Percentiles rank a stretch among this genome's conserved stretches.
phyloP scores from a whole-genome alignment of 106 monocot species.

The Hemerocallis citrina region DNA sequence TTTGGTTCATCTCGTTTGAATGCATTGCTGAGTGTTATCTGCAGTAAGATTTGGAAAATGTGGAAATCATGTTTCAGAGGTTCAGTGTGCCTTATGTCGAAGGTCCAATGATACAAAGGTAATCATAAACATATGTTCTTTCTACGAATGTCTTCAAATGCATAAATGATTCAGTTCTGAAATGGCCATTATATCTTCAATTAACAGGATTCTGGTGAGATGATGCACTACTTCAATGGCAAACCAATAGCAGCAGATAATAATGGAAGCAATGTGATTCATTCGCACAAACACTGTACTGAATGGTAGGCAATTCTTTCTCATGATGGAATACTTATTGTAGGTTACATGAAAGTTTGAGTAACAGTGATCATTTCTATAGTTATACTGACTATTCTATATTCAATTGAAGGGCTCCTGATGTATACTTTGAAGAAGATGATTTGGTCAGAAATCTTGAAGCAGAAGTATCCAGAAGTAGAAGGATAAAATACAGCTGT shows the following conservation, averaged over 20 bases:
- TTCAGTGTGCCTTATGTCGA: conserved; percentile 81
- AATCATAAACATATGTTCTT: not conserved
- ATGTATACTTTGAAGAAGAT: conserved; percentile 89
- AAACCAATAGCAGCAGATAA: conserved; percentile 55
- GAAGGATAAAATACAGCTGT: conserved; percentile 72
- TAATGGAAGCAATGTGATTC: conserved; percentile 51
- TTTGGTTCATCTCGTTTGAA: too few relatives aligned
- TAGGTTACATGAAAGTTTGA: not conserved
- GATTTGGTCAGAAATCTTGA: conserved; percentile 62
- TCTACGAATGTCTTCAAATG: too few relatives aligned
- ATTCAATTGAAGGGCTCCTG: conserved; percentile 72
- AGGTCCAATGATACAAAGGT: conserved; percentile 60
- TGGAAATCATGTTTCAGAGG: conserved; percentile 14
- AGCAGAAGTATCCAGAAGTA: conserved; percentile 79
- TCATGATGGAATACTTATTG: not conserved
- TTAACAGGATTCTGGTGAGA: conserved; percentile 80
- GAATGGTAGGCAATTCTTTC: conserved; percentile 57
- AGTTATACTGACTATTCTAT: not conserved
- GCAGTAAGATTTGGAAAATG: too few relatives aligned
- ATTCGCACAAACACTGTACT: conserved; percentile 77
- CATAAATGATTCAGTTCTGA: too few relatives aligned
- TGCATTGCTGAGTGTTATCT: too few relatives aligned
- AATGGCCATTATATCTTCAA: conserved; percentile 1
- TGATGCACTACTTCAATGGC: conserved; percentile 81
- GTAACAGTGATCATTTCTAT: not conserved